Conservation (phyloP, 495 filamentous ascomycete genomes). For the Sabuloglossum arenarium region DNA sequence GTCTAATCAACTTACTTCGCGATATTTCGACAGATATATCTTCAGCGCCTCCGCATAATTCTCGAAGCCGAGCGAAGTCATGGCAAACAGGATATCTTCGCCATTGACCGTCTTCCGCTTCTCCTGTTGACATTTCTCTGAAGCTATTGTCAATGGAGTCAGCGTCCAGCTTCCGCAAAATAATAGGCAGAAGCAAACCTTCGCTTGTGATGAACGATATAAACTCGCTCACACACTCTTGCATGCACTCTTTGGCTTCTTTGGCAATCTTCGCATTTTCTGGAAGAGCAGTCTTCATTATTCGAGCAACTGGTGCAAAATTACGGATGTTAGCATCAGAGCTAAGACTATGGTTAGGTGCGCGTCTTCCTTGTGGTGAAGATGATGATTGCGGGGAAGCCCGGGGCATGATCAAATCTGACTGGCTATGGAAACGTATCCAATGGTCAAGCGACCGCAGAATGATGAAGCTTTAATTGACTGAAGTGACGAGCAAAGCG, state of each 20-base stretch:
- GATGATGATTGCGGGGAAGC: conserved; percentile 24
- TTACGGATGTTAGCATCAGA: conserved; percentile 78
- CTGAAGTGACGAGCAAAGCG: conserved; percentile 13
- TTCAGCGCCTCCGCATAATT: conserved; percentile 96
- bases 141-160: conserved; percentile 37
- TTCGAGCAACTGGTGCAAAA: conserved; percentile 86
- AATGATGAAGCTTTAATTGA: conserved; percentile 17
- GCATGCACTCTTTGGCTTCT: conserved; percentile 99
- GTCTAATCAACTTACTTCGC: conserved; percentile 55
- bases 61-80: conserved; percentile 97
- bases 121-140: conserved; percentile 97
- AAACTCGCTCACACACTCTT: conserved; percentile 99
- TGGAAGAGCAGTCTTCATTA: conserved; percentile 93
- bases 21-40: conserved; percentile 93
- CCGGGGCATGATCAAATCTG: conserved; percentile 13
- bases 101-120: conserved; percentile 98
- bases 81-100: conserved; percentile 94
- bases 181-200: conserved; percentile 31
- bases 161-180: conserved; percentile 8
- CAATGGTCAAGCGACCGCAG: conserved; percentile 9
- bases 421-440: conserved; percentile 11
- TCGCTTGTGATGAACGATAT: conserved; percentile 99
- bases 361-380: conserved; percentile 14
- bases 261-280: conserved; percentile 99
- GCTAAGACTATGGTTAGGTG: conserved; percentile 12